Conservation (phyloP, 805 yeast species). For the Ogataea trehalophila region DNA sequence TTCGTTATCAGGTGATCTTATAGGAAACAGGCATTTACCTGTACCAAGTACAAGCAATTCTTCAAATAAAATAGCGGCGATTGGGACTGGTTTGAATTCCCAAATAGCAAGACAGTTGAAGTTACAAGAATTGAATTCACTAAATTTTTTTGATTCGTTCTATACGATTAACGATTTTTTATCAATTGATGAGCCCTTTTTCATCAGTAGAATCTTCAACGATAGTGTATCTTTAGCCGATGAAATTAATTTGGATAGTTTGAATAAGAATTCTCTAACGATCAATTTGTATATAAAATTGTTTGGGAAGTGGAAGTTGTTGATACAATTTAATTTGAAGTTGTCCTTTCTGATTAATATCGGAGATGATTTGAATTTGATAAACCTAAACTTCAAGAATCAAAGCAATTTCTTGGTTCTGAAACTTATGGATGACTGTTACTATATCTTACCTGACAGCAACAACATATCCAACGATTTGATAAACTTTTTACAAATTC, state of each 20-base stretch:
- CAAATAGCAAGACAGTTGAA: slow-evolving; percentile 25
- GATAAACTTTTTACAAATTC: slow-evolving; percentile 7
- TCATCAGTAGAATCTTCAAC: slow-evolving; percentile 31
- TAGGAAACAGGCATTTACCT: slow-evolving; percentile 3
- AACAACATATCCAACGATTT: slow-evolving; percentile 9
- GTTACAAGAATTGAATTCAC: slow-evolving; percentile 25
- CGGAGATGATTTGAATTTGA: slow-evolving; percentile 25
- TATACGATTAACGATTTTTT: slow-evolving; percentile 30
- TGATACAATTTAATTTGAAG: slow-evolving; percentile 22
- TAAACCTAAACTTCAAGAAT: slow-evolving; percentile 15
- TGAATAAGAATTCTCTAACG: slow-evolving; percentile 20
- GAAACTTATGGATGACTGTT: slow-evolving; percentile 29
- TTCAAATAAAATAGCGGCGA: too few relatives aligned
- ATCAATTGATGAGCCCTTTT: slow-evolving; percentile 25
- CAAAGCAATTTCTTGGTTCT: slow-evolving; percentile 24
- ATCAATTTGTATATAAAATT: slow-evolving; percentile 20
- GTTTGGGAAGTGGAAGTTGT: slow-evolving; percentile 20
- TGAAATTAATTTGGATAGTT: slow-evolving; percentile 16
- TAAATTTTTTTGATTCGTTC: slow-evolving; percentile 30
- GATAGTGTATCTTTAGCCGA: slow-evolving; percentile 24
- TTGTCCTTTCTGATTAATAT: slow-evolving; percentile 29
- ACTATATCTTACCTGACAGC: slow-evolving; percentile 19
- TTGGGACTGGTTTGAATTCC: slow-evolving; percentile 9
- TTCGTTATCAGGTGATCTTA: slow-evolving; percentile 10
- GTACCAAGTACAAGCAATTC: slow-evolving; percentile 1